Percentiles rank a stretch among this genome's conserved stretches.
Evolutionary conservation across 805 yeast genomes (phyloP).

Genomic region (Kluyveromyces nonfermentans): DNA sequence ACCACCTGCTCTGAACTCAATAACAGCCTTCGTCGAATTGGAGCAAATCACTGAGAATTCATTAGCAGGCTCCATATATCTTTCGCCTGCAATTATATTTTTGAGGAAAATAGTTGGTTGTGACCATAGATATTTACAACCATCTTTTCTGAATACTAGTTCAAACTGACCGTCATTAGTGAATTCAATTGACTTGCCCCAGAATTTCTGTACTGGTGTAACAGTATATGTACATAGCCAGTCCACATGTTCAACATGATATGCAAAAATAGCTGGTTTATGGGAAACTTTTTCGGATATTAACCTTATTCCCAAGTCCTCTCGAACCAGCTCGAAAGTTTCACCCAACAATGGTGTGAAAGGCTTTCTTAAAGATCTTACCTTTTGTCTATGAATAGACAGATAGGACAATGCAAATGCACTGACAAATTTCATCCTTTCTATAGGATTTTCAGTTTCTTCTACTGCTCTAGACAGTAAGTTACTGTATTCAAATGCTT

Average conservation of each 20-base stretch:
- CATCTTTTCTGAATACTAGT: slow-evolving; percentile 47
- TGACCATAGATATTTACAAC: slow-evolving; percentile 66
- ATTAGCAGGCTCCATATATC: slow-evolving; percentile 80
- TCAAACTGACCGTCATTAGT: slow-evolving; percentile 62
- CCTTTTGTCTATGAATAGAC: slow-evolving; percentile 63
- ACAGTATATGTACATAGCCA: slow-evolving; percentile 67
- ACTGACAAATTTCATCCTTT: slow-evolving; percentile 55
- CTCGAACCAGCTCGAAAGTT: slow-evolving; percentile 82
- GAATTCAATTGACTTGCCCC: slow-evolving; percentile 91
- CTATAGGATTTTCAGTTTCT: slow-evolving; percentile 40
- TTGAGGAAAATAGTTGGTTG: slow-evolving; percentile 78
- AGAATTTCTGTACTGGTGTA: slow-evolving; percentile 75
- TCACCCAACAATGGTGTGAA: slow-evolving; percentile 93
- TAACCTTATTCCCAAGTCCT: slow-evolving; percentile 65
- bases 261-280: slow-evolving; percentile 73
- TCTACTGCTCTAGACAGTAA: slow-evolving; percentile 51
- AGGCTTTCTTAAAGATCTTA: slow-evolving; percentile 76
- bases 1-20: slow-evolving; percentile 71
- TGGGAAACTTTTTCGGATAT: slow-evolving; percentile 83
- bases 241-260: slow-evolving; percentile 56
- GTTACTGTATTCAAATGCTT: slow-evolving; percentile 65
- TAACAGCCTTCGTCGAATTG: slow-evolving; percentile 61
- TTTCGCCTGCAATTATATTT: slow-evolving; percentile 90
- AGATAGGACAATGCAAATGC: slow-evolving; percentile 73
- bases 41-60: slow-evolving; percentile 50